Base-by-base conservation (phyloP, 306 rosid species). In the Ziziphus jujuba region DNA sequence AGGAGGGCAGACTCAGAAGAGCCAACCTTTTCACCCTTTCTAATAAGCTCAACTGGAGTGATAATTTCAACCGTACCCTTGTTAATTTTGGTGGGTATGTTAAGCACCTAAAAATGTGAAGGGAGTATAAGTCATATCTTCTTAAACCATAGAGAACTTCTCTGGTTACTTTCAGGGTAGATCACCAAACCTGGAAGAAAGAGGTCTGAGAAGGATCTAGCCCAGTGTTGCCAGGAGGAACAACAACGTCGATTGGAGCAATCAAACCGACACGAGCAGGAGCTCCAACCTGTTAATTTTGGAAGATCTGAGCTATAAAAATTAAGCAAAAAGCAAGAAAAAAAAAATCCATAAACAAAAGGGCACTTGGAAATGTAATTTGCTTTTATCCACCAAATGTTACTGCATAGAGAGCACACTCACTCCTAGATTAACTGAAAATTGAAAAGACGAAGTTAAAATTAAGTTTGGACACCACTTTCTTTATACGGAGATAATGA, bases 261-360 rank as follows among this genome's bases (percentile, higher is more conserved):
- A 89, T 86, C 81, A 92, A 78, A 63, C 96, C 98, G 49, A 92
- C 98, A 89, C 98, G 98, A 56, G 98, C 97, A 69, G 98, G 98
- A 12, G 98, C 98, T 71, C 93, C 95, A 33, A 92, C 98, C 97
- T 87, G 61, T 44, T 21, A 10, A 57, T 2, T 31, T 48, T 0
- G 20, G 0, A 49, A 13, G 14, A 15, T 49, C n/a, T n/a, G n/a
- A n/a, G n/a, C n/a, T n/a, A n/a, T n/a, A n/a, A n/a, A n/a, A n/a
- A n/a, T n/a, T n/a, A n/a, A n/a, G n/a, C n/a, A n/a, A n/a, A n/a
- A n/a, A n/a, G n/a, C n/a, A n/a, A n/a, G n/a, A n/a, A n/a, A n/a
- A n/a, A n/a, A n/a, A n/a, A n/a, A n/a, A n/a, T n/a, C n/a, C n/a
- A n/a, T n/a, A n/a, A n/a, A n/a, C n/a, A n/a, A n/a, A n/a, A n/a